Conservation (phyloP, 805 yeast genomes). For the Starmerella vaccinii region DNA sequence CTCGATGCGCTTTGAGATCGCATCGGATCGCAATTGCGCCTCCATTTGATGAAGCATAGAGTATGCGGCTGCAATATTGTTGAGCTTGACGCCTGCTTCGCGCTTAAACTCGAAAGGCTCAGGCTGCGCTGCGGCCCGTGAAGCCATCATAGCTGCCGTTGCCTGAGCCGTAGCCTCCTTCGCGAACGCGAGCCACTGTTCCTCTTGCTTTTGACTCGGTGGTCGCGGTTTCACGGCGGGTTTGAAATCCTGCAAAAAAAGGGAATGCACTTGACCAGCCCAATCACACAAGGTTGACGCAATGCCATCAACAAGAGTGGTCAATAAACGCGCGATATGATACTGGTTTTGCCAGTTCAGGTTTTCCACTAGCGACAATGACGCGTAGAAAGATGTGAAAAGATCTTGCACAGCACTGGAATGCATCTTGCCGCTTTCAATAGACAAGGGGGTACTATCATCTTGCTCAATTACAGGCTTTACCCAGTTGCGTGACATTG, state of each 20-base stretch:
- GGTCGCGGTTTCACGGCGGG: not conserved
- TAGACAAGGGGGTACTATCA: conserved; percentile 43
- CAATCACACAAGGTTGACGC: conserved; percentile 52
- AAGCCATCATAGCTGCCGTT: conserved; percentile 20
- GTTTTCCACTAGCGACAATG: conserved; percentile 45
- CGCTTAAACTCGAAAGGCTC: conserved; percentile 50
- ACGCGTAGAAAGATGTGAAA: conserved; percentile 51
- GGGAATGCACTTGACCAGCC: conserved; percentile 29
- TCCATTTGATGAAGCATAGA: conserved; percentile 24
- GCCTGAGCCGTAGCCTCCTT: conserved; percentile 30
- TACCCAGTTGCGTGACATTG: conserved; percentile 40
- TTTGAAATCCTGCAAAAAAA: conserved; percentile 18
- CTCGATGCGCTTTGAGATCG: conserved; percentile 31
- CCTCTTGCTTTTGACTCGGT: conserved; percentile 21
- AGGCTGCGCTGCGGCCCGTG: conserved; percentile 9
- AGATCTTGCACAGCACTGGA: conserved; percentile 61
- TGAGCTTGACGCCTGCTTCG: conserved; percentile 65
- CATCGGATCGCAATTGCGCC: conserved; percentile 49
- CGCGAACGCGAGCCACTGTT: conserved; percentile 32
- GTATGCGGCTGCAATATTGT: conserved; percentile 41
- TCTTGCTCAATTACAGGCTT: conserved; percentile 51
- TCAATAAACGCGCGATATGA: conserved; percentile 53
- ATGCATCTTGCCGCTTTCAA: conserved; percentile 30
- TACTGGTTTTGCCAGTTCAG: conserved; percentile 57
- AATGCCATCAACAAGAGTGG: conserved; percentile 50